Conservation (phyloP, 78 protist genomes). For the Mantamonas sphyraenae region DNA sequence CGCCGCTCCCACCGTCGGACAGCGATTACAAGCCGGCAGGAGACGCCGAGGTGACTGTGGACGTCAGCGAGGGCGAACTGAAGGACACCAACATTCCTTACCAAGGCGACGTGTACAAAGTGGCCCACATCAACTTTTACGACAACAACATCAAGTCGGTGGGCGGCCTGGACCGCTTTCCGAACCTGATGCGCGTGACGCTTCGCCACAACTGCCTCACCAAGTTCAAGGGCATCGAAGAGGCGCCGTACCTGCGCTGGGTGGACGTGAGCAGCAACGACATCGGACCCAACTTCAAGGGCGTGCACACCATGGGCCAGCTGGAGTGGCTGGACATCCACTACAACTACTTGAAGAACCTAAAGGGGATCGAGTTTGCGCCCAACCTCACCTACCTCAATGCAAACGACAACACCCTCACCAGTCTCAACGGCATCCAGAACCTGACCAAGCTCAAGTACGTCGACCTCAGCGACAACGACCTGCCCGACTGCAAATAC, state of each 20-base stretch:
- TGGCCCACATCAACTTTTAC: constrained; percentile 1
- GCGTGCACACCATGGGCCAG: neutral
- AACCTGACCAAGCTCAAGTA: neutral
- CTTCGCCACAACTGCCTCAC: neutral
- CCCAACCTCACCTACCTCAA: constrained; percentile 13
- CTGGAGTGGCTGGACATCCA: constrained; percentile 7
- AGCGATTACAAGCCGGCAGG: no score
- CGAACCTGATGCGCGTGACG: constrained; percentile 6
- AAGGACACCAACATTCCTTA: no score
- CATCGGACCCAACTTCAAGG: neutral
- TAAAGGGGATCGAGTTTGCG: constrained; percentile 1
- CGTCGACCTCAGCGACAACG: constrained; percentile 8
- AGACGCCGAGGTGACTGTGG: no score
- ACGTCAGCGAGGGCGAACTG: no score
- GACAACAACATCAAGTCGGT: neutral
- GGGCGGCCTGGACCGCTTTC: neutral
- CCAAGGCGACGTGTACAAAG: no score
- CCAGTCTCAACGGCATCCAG: neutral
- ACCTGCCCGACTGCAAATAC: neutral
- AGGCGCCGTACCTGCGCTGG: constrained; percentile 8
- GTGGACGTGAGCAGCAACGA: neutral
- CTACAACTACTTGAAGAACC: neutral
- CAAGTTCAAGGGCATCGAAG: neutral
- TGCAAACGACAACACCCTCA: neutral
- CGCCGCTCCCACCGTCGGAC: no score